Evolutionary conservation across 345 rosid genomes (phyloP).

Genomic region (Boechera divaricarpa): DNA sequence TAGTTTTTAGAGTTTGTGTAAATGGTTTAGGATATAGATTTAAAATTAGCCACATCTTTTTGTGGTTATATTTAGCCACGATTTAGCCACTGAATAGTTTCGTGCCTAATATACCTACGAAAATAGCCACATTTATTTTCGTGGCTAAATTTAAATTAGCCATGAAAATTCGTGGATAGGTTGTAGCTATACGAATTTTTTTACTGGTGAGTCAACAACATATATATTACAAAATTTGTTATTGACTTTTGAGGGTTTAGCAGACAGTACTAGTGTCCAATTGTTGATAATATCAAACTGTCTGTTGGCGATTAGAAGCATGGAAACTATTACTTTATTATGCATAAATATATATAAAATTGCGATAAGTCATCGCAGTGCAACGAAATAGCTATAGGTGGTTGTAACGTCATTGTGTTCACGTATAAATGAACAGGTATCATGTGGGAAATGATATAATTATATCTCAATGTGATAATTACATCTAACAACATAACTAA

Average conservation of each 20-base stretch:
- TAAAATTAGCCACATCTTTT: too few relatives aligned
- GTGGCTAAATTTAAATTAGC: too few relatives aligned
- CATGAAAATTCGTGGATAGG: too few relatives aligned
- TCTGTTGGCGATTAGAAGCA: slow-evolving; percentile 25
- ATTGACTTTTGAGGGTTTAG: slow-evolving; percentile 32
- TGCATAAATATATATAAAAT: not conserved
- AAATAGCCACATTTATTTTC: too few relatives aligned
- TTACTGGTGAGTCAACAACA: not conserved
- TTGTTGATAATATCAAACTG: slow-evolving; percentile 35
- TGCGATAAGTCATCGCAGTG: slow-evolving; percentile 28
- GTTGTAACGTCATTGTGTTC: slow-evolving; percentile 41
- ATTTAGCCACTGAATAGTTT: too few relatives aligned
- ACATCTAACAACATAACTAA: slow-evolving; percentile 27
- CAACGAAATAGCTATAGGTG: slow-evolving; percentile 34
- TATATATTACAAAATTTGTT: slow-evolving; percentile 10
- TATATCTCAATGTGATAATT: slow-evolving; percentile 13
- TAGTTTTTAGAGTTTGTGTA: too few relatives aligned
- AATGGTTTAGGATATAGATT: too few relatives aligned
- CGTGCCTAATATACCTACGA: too few relatives aligned
- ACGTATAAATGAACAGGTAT: slow-evolving; percentile 33
- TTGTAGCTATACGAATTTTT: too few relatives aligned
- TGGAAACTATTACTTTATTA: slow-evolving; percentile 29
- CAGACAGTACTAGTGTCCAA: slow-evolving; percentile 39
- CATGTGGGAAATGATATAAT: slow-evolving; percentile 24
- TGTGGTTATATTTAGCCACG: too few relatives aligned